Evolutionary conservation across 23 red algal species (phyloP).

Genomic region (Chondrus crispus): DNA sequence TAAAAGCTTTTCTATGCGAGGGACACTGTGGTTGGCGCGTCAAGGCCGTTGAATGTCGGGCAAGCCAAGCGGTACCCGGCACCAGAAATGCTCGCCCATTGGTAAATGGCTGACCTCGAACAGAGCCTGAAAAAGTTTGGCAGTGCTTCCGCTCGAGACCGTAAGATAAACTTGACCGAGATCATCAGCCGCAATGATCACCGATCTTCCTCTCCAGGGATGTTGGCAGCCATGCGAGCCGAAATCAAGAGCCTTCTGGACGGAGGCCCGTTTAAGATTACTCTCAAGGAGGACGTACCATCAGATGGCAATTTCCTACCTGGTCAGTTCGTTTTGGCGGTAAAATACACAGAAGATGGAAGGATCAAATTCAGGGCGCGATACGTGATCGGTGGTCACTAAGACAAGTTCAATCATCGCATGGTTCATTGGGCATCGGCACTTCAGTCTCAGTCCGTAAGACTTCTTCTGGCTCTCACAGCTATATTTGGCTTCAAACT

Average conservation of each 20-base stretch:
- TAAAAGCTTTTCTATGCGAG: neutral
- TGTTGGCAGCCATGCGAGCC: neutral
- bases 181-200: neutral
- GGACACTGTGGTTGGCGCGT: neutral
- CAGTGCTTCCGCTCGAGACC: neutral
- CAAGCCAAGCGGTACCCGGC: neutral
- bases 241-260: neutral
- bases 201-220: neutral
- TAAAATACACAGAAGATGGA: neutral
- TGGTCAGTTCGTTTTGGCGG: neutral
- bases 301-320: neutral
- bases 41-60: neutral
- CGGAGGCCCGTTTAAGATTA: neutral
- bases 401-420: neutral
- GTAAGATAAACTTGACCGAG: neutral
- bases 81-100: neutral
- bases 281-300: neutral
- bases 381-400: neutral
- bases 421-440: neutral
- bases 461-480: neutral
- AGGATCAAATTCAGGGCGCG: neutral
- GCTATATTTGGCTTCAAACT: neutral
- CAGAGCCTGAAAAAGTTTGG: neutral
- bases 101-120: neutral
- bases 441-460: slow-evolving; percentile 3